A percentile compares a stretch with the other conserved stretches of the same genome.
Evolutionary conservation across 768 basidiomycete species (phyloP).

Genomic region (Coprinopsis sp.): DNA sequence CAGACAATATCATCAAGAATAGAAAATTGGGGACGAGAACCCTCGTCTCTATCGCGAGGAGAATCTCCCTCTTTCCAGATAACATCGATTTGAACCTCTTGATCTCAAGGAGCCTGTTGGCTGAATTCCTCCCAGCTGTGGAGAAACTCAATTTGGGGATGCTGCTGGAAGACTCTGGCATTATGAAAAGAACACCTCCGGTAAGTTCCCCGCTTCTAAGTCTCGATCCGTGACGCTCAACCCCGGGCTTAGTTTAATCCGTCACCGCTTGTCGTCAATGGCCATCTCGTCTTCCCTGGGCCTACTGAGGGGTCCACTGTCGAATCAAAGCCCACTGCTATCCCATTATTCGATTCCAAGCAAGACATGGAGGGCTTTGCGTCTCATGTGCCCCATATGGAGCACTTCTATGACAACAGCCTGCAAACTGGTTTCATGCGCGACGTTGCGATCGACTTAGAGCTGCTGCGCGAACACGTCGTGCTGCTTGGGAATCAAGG

Average conservation of each 20-base stretch:
- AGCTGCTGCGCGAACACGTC: constrained; percentile 57
- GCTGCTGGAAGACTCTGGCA: constrained; percentile 46
- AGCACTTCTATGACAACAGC: constrained; percentile 67
- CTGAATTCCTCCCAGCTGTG: constrained; percentile 56
- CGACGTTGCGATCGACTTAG: constrained; percentile 59
- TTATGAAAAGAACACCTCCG: constrained; percentile 35
- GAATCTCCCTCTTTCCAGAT: constrained; percentile 42
- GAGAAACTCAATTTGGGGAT: constrained; percentile 52
- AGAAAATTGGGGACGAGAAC: constrained; percentile 60
- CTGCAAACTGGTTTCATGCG: constrained; percentile 64
- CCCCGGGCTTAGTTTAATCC: constrained; percentile 42
- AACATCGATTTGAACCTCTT: constrained; percentile 43
- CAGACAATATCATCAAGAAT: constrained; percentile 55
- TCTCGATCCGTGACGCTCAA: constrained; percentile 4
- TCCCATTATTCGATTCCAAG: constrained; percentile 46
- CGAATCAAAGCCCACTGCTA: constrained; percentile 23
- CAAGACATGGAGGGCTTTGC: constrained; percentile 51
- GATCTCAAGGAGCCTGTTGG: constrained; percentile 46
- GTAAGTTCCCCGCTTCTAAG: constrained; percentile 26
- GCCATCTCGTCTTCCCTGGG: constrained; percentile 43
- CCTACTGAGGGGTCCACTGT: constrained; percentile 30
- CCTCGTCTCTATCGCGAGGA: constrained; percentile 49
- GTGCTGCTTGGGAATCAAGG: constrained; percentile 69
- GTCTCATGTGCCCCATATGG: constrained; percentile 63
- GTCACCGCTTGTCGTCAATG: constrained; percentile 34